A percentile compares a stretch with the other conserved stretches of the same genome.
phyloP scores from a whole-genome alignment of 768 basidiomycete genomes.

The Pleurotus ostreatus region DNA sequence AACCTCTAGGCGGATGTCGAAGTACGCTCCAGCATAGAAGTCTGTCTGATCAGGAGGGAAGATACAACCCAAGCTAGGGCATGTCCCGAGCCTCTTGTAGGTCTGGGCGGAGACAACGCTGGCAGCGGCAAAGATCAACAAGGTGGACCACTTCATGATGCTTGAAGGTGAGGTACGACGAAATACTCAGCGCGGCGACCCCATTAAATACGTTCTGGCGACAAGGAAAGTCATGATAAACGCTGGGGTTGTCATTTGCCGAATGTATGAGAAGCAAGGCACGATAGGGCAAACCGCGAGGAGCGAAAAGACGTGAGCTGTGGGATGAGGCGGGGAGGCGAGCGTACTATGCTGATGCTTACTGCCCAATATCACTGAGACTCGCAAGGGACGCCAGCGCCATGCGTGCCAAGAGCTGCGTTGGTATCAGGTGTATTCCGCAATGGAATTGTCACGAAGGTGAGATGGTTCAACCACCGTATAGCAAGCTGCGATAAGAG shows the following conservation, averaged over 20 bases:
- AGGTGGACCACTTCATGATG: conserved; percentile 8
- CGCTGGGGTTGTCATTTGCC: background rate
- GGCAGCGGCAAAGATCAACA: conserved; percentile 14
- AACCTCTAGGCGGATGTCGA: conserved; percentile 38
- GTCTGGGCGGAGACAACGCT: conserved; percentile 28
- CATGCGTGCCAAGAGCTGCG: too few species aligned
- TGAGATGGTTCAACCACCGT: too few species aligned
- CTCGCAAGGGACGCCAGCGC: too few species aligned
- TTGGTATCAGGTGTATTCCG: too few species aligned
- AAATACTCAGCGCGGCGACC: background rate
- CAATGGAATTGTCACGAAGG: too few species aligned
- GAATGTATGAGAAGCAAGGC: background rate
- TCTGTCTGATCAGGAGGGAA: conserved; percentile 42
- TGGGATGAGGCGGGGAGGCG: background rate
- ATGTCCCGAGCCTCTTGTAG: conserved; percentile 36
- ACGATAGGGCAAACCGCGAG: background rate
- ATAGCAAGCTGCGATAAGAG: too few species aligned
- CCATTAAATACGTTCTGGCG: background rate
- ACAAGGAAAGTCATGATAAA: conserved; percentile 2
- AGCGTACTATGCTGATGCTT: background rate
- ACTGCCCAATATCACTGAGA: background rate
- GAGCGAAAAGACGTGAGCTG: background rate
- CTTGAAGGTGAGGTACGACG: background rate
- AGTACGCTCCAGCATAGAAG: conserved; percentile 37
- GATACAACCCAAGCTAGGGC: conserved; percentile 37